A percentile compares a stretch with the other conserved stretches of the same genome.
Conservation (phyloP, 768 basidiomycete species). For the Multifurca ochricompacta region DNA sequence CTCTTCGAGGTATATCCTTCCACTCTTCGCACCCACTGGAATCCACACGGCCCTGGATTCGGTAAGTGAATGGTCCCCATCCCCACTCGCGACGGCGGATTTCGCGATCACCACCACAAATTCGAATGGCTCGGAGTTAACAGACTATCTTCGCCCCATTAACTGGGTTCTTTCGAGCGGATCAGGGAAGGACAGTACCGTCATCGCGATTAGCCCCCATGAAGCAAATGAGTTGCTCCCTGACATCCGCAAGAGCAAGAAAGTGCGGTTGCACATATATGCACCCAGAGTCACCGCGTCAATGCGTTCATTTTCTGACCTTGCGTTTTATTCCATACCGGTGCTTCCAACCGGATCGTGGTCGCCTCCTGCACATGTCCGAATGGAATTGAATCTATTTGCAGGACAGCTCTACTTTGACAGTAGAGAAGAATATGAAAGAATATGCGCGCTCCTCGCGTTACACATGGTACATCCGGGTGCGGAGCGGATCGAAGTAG, state of each 20-base stretch:
- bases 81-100: constrained; percentile 7
- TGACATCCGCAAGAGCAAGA: constrained; percentile 4
- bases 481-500: background rate
- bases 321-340: constrained; percentile 4
- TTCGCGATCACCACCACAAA: constrained; percentile 1
- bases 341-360: background rate
- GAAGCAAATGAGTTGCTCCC: constrained; percentile 15
- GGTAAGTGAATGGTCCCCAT: background rate
- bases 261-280: constrained; percentile 11
- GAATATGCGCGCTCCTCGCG: constrained; percentile 9
- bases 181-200: background rate
- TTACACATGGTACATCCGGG: constrained; percentile 10
- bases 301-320: constrained; percentile 10
- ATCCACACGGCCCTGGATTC: background rate
- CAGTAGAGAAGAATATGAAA: constrained; percentile 8
- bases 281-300: constrained; percentile 4
- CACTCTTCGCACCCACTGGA: background rate
- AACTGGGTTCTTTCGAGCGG: constrained; percentile 14
- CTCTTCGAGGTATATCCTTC: background rate
- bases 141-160: constrained; percentile 14
- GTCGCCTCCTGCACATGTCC: constrained; percentile 2
- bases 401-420: constrained; percentile 18
- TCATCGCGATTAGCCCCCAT: constrained; percentile 10
- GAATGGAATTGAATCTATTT: constrained; percentile 4
- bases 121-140: background rate